phyloP scores from a whole-genome alignment of 495 filamentous ascomycete genomes.

The Umbilicaria muhlenbergii region DNA sequence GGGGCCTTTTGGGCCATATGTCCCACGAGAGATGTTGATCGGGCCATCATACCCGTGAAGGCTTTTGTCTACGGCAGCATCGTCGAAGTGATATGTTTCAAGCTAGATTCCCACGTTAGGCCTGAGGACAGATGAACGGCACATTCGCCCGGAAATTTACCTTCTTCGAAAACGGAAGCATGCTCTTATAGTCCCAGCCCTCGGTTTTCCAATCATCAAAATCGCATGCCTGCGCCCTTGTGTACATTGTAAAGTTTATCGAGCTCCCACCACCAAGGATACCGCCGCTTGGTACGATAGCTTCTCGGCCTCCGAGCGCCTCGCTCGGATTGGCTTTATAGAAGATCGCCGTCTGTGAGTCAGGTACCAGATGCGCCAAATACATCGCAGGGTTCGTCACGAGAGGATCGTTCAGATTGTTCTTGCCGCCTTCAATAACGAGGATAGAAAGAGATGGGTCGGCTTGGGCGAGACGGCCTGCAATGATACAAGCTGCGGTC shows the following conservation, averaged over 20 bases:
- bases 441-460: constrained; percentile 5
- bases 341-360: constrained; percentile 2
- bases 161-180: constrained; percentile 38
- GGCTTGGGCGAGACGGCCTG: constrained; percentile 3
- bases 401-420: neutral
- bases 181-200: constrained; percentile 34
- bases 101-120: constrained; percentile 11
- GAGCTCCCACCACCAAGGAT: constrained; percentile 42
- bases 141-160: constrained; percentile 11
- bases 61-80: constrained; percentile 18
- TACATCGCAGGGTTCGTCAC: constrained; percentile 4
- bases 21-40: constrained; percentile 30
- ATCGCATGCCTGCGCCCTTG: constrained; percentile 24
- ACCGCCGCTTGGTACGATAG: constrained; percentile 34
- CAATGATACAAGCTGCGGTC: constrained; percentile 5
- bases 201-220: constrained; percentile 35
- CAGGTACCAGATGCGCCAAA: constrained; percentile 1
- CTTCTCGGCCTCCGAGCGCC: constrained; percentile 28
- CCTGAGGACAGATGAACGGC: neutral
- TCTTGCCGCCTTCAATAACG: constrained; percentile 3
- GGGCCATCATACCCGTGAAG: constrained; percentile 35
- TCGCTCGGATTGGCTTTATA: constrained; percentile 13
- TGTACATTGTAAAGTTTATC: constrained; percentile 45
- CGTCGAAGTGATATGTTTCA: constrained; percentile 28
- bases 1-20: constrained; percentile 12